These are phyloP conservation scores for Calocybe gangraenosa DNA, from an alignment of 768 basidiomycete genomes.

Conservation along the genomic window DNA sequence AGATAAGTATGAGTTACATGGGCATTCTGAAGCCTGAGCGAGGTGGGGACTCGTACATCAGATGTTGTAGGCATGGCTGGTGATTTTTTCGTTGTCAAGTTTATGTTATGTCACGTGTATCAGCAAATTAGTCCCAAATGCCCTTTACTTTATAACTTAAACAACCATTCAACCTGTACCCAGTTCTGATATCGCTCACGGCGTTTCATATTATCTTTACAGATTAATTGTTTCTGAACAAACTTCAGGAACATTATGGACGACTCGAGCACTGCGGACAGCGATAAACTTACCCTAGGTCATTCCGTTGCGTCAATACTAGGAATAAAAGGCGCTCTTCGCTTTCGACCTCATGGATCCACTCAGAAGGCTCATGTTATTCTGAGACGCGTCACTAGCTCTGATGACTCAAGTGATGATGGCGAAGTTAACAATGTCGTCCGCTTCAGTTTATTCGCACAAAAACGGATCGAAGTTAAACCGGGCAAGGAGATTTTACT, in stretches of 20 bases:
- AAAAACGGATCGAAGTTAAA: constrained; percentile 66
- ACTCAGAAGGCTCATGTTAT: constrained; percentile 68
- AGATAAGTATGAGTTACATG: constrained; percentile 14
- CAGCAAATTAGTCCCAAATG: too few species aligned
- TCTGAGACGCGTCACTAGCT: constrained; percentile 53
- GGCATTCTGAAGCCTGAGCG: not conserved
- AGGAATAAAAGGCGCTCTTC: constrained; percentile 57
- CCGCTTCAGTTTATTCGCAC: constrained; percentile 62
- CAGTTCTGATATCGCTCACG: constrained; percentile 9
- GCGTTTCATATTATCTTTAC: constrained; percentile 7
- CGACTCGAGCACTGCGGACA: constrained; percentile 32
- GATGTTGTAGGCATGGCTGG: constrained; percentile 1
- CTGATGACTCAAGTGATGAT: constrained; percentile 41
- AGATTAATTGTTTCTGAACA: constrained; percentile 5
- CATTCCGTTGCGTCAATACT: constrained; percentile 49
- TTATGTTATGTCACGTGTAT: constrained; percentile 17
- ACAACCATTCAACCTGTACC: constrained; percentile 2
- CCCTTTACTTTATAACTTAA: not conserved
- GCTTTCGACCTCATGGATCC: constrained; percentile 62
- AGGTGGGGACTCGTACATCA: not conserved
- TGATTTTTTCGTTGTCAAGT: too few species aligned
- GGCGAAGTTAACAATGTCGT: constrained; percentile 34
- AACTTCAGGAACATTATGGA: constrained; percentile 26
- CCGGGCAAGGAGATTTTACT: constrained; percentile 70
- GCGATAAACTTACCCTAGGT: constrained; percentile 21